phyloP scores from a whole-genome alignment of 768 basidiomycete species.

The Lactarius quietus region DNA sequence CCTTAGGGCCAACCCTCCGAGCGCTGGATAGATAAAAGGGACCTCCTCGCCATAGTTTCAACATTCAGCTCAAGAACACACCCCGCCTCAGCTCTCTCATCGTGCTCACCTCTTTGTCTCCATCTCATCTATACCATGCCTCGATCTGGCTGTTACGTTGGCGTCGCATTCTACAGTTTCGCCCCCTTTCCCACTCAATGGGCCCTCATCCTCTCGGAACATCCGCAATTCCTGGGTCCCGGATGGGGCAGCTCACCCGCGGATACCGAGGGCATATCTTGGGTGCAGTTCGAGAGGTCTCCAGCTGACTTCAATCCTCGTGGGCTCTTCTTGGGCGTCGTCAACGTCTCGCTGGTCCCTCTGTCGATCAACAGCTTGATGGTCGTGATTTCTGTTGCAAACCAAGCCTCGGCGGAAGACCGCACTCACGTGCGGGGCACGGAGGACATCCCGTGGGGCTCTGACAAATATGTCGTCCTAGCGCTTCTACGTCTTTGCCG shows the following conservation, averaged over 20 bases:
- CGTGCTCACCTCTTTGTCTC: not conserved
- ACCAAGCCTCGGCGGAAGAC: constrained; percentile 6
- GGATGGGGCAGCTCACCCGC: constrained; percentile 5
- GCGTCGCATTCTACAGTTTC: not conserved
- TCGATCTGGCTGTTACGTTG: not conserved
- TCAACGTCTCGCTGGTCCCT: not conserved
- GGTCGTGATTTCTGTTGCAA: not conserved
- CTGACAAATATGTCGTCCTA: constrained; percentile 1
- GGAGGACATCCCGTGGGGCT: not conserved
- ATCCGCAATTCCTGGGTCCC: not conserved
- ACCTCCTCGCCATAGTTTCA: not conserved
- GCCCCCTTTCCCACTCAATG: constrained; percentile 8
- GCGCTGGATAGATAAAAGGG: not conserved
- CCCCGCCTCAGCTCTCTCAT: not conserved
- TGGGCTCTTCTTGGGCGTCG: not conserved
- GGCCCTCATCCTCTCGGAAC: constrained; percentile 1
- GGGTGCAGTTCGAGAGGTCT: not conserved
- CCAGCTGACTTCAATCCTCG: not conserved
- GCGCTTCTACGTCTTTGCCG: constrained; percentile 6
- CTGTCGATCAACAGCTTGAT: not conserved
- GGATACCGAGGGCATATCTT: not conserved
- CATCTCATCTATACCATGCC: not conserved
- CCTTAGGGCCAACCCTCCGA: not conserved
- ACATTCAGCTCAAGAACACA: not conserved
- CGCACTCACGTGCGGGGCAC: not conserved